Evolutionary conservation across 306 rosid genomes (phyloP).

Genomic region (Trifolium repens): DNA sequence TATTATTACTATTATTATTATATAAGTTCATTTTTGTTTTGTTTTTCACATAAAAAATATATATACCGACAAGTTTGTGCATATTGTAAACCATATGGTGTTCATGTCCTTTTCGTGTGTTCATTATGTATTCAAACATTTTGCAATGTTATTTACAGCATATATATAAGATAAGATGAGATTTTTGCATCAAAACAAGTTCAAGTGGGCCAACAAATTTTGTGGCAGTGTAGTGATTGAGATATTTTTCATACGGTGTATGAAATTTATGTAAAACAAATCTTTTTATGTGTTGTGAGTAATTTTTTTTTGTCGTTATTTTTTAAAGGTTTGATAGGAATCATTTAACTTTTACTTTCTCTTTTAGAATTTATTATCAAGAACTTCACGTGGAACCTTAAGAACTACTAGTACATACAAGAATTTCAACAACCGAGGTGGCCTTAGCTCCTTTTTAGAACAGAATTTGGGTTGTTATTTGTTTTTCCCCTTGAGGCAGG

Average conservation of each 20-base stretch:
- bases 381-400: slow-evolving; percentile 30
- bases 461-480: background rate
- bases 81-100: slow-evolving; percentile 50
- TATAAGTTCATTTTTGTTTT: slow-evolving; percentile 40
- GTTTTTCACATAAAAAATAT: slow-evolving; percentile 37
- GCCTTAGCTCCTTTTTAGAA: background rate
- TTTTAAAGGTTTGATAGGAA: slow-evolving; percentile 39
- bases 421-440: slow-evolving; percentile 31
- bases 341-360: slow-evolving; percentile 48
- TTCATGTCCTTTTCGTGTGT: slow-evolving; percentile 34
- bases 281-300: slow-evolving; percentile 9
- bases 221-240: background rate
- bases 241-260: slow-evolving; percentile 17
- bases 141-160: background rate
- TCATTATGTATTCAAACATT: slow-evolving; percentile 29
- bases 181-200: slow-evolving; percentile 26
- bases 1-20: slow-evolving; percentile 45
- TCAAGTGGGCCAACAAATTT: slow-evolving; percentile 9
- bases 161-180: slow-evolving; percentile 1
- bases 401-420: background rate
- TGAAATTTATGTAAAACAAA: background rate
- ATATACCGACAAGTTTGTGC: slow-evolving; percentile 57
- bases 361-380: slow-evolving; percentile 35
- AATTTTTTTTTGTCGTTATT: background rate
- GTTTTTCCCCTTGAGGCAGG: no score